These are phyloP conservation scores for Pseudocercospora ulei DNA, from an alignment of 2,329 filamentous ascomycete genomes.

Conservation along the genomic window DNA sequence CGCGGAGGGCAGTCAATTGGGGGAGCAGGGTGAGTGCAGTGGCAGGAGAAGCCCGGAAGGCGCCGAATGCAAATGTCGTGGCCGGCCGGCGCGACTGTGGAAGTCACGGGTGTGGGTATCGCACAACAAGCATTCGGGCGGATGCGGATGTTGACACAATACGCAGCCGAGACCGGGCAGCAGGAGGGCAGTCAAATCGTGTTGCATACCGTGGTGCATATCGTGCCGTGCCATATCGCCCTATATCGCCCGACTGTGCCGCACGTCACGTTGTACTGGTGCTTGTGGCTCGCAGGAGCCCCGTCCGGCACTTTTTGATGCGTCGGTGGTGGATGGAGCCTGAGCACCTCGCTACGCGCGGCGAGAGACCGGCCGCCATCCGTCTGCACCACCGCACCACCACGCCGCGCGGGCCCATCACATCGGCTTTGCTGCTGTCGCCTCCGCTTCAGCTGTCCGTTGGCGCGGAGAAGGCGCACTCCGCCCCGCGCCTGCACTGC, in stretches of 20 bases:
- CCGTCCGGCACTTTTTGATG: not conserved
- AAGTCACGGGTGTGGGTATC: no score
- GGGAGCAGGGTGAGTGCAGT: not conserved
- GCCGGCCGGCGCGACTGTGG: no score
- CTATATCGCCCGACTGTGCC: not conserved
- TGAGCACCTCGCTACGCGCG: no score
- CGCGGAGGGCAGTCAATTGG: not conserved
- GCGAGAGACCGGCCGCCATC: not conserved
- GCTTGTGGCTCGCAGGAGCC: not conserved
- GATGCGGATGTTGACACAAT: no score
- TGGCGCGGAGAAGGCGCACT: conserved; percentile 16
- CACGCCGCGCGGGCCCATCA: conserved; percentile 12
- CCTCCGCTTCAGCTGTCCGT: conserved; percentile 15
- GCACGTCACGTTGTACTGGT: not conserved
- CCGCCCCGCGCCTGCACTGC: conserved; percentile 1
- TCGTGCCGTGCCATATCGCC: no score
- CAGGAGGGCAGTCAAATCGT: no score
- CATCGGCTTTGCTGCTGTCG: conserved; percentile 14
- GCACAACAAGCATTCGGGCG: no score
- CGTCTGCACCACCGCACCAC: no score
- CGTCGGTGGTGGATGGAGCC: not conserved
- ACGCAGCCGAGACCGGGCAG: no score
- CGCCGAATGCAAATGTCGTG: no score
- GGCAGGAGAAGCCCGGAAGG: no score
- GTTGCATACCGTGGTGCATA: no score